phyloP scores from a whole-genome alignment of 768 basidiomycete genomes.

The Sistotremastrum niveocremeum region DNA sequence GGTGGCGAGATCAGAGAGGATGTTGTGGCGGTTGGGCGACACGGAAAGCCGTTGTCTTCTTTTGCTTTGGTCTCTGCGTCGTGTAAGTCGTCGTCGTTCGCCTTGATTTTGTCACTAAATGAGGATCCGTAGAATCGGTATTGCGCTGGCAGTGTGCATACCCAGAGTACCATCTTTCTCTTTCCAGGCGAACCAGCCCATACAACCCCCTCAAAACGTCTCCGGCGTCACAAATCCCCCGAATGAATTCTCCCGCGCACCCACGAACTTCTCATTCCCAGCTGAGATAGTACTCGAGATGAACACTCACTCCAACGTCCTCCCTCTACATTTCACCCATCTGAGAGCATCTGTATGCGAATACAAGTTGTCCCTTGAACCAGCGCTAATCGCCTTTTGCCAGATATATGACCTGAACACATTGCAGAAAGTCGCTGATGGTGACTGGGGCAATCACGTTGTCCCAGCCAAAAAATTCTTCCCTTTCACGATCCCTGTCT shows the following conservation, averaged over 20 bases:
- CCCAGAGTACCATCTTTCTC: conserved; percentile 69
- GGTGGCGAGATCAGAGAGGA: conserved; percentile 69
- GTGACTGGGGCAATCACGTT: conserved; percentile 42
- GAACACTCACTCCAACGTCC: conserved; percentile 59
- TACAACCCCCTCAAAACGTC: conserved; percentile 12
- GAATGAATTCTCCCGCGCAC: conserved; percentile 54
- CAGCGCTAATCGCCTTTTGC: no score
- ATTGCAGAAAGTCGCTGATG: conserved; percentile 48
- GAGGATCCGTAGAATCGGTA: conserved; percentile 33
- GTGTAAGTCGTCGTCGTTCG: conserved; percentile 26
- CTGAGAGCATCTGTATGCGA: conserved; percentile 32
- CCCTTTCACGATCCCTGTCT: conserved; percentile 59
- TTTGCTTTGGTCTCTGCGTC: conserved; percentile 45
- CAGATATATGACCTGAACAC: conserved; percentile 59
- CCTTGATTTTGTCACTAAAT: background rate
- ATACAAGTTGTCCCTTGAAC: no score
- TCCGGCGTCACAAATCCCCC: conserved; percentile 17
- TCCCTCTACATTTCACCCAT: conserved; percentile 62
- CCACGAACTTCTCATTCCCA: conserved; percentile 86
- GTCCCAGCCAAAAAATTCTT: conserved; percentile 56
- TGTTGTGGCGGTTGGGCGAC: conserved; percentile 73
- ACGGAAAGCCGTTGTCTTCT: conserved; percentile 54
- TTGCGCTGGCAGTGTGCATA: conserved; percentile 66
- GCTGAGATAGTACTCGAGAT: conserved; percentile 62
- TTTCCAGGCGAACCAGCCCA: conserved; percentile 44